phyloP scores from a whole-genome alignment of 2,329 filamentous ascomycete species.

The Chrysoporthe puriensis region DNA sequence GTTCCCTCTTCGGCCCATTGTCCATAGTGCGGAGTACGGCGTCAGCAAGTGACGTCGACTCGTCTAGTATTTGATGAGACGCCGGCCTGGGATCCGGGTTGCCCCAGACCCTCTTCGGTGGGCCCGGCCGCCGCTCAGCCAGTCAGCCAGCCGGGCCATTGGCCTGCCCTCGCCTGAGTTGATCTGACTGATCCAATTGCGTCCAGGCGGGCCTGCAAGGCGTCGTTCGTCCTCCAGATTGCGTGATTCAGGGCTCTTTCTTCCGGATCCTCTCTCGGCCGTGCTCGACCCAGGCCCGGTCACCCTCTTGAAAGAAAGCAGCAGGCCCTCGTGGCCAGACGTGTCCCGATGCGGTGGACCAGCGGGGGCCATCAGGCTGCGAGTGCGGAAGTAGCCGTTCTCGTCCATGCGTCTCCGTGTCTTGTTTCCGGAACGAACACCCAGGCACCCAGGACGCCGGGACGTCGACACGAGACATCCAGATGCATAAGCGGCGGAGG shows the following conservation, averaged over 20 bases:
- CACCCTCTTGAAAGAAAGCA: neutral
- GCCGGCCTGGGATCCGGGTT: neutral
- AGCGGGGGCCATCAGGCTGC: neutral
- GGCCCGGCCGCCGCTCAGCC: neutral
- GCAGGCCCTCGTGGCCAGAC: neutral
- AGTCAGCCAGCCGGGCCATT: neutral
- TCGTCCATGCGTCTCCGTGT: neutral
- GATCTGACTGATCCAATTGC: neutral
- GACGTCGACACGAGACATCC: too few relatives aligned
- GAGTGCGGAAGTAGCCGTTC: neutral
- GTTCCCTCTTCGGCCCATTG: too few relatives aligned
- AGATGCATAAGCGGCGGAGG: too few relatives aligned
- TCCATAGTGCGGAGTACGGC: neutral
- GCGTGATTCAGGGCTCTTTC: conserved; percentile 7
- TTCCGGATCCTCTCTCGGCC: neutral
- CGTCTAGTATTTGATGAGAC: neutral
- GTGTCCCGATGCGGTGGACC: neutral
- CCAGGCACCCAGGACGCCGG: too few relatives aligned
- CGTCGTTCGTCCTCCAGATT: conserved; percentile 12
- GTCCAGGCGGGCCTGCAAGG: neutral
- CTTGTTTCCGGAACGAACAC: neutral
- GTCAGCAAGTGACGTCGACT: conserved; percentile 1
- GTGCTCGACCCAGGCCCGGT: neutral
- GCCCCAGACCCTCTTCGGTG: neutral
- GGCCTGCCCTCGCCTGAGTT: neutral